Base-by-base conservation (phyloP, 1,284 basidiomycete species). In the Flammula alnicola region DNA sequence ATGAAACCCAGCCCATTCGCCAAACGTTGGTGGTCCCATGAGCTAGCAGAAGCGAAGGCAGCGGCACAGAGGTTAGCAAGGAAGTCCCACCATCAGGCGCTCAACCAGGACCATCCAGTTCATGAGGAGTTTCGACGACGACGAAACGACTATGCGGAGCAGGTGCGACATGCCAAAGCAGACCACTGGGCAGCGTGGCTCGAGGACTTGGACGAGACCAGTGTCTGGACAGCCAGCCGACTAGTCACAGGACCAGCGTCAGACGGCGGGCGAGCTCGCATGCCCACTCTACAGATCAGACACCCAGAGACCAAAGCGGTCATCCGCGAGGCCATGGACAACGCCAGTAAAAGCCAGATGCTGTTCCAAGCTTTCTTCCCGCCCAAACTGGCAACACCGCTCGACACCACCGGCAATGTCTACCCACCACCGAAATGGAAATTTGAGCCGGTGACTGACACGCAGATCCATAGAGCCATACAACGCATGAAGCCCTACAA, bases 101-200 rank as follows among this genome's bases (percentile, higher is more conserved):
- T 7, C 1, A 3, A 37, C 44, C 35, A 22, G 41, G 12, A 37
- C 23, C 44, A 74, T 54, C 60, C 57, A 0, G 14, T 49, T 0
- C 68, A 71, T 45, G 37, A 51, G n/a, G 55, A 64, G 45, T 46
- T 42, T 43, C 36, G 55, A 1, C 14, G 30, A 5, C 43, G 19
- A 7, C 26, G 56, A 3, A 69, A 67, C 40, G 23, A 39, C 6
- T 75, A 74, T 44, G 42, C 47, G 1, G 51, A 68, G 16, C 45
- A 42, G n/a, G 68, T 76, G 12, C 19, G 47, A 11, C 32, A 40
- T 5, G 58, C 61, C 0, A 77, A 73, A 42, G 51, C 52, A 0
- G 56, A 70, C n/a, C 65, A 67, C 53, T 73, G 71, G 70, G 44
- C 55, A 1, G 61, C 66, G 1, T 76, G 62, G 62, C 54, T 76